Evolutionary conservation across 2,329 filamentous ascomycete genomes (phyloP), one percentile per base, ranked within the genome.

Genomic region (Ascosphaera apis): DNA sequence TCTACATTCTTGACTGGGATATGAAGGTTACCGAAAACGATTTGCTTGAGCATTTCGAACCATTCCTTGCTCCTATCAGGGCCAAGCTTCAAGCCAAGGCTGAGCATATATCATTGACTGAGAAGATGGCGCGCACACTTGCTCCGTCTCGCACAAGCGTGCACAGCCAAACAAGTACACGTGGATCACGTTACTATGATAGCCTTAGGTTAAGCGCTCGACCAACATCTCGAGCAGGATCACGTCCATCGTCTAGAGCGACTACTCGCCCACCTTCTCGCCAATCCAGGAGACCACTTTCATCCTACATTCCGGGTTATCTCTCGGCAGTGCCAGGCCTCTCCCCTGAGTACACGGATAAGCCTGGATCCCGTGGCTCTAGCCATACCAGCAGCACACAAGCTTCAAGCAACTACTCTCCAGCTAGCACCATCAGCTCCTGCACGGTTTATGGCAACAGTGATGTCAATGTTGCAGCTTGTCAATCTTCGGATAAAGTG

Each of bases 1-100:
- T 98, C 36, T 88, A 82, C 63, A 69, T 98, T 31, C 67, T 98
- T 33, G 80, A 93, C 53, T 98, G 84, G 82, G 82, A 98, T 45
- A 70, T 92, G 41, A 70, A 80, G 45, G 83, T 98, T 50, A 74
- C 66, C 31, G 72, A 83, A 50, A 67, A 84, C 38, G 83, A 95
- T 48, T 73, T 98, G 31, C 82, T 91, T 62, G 66, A 65, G 44
- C 80, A 92, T 54, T 67, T 95, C 30, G 82, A 93, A 47, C 69
- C 69, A 31, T 95, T 95, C 66, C 69, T 98, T 32, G 73, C 73
- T 23, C 86, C 86, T 18, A 79, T 95, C 50, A 78, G 84, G 41
- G 36, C 35, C n/a, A 36, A 34, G 4, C 36, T 44, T 11, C 15
- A 37, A 15, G 15, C 37, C 6, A 36, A 41, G 31, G 31, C 31